Conservation (phyloP, 2,329 filamentous ascomycete genomes). For the Epichloe sibirici region DNA sequence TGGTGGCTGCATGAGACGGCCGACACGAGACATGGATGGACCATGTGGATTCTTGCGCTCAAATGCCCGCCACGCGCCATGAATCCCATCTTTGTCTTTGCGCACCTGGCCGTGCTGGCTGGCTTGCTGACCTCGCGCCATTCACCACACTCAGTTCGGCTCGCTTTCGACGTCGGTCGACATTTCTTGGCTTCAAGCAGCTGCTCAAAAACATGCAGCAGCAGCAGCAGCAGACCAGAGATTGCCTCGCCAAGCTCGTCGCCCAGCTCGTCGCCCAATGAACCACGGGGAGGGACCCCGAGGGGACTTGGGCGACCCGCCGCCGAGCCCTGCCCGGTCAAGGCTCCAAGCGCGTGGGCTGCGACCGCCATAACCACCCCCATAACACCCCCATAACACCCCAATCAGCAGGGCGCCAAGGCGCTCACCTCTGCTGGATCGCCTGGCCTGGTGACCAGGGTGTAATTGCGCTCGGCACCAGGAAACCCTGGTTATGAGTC, state of each 20-base stretch:
- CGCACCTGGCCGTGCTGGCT: neutral
- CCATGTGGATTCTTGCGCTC: neutral
- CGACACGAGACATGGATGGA: neutral
- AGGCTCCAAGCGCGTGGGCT: neutral
- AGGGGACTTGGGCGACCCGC: neutral
- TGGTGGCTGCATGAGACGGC: neutral
- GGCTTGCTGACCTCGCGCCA: neutral
- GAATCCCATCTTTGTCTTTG: neutral
- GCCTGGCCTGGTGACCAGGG: constrained; percentile 3
- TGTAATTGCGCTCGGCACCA: constrained; percentile 5
- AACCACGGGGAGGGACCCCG: neutral
- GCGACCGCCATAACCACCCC: neutral
- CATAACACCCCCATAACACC: neutral
- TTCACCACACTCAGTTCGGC: neutral
- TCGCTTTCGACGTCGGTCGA: too few species aligned
- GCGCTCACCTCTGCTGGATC: constrained; percentile 1
- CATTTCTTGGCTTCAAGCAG: too few species aligned
- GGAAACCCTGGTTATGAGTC: neutral
- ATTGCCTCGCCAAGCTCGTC: neutral
- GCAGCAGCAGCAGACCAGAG: neutral
- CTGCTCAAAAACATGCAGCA: neutral
- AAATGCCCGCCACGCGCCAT: neutral
- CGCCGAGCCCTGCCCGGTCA: neutral
- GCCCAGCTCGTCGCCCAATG: neutral
- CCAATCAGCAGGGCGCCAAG: constrained; percentile 6